Base-by-base conservation (phyloP, 139 green algal genomes). In the Tetradesmus obliquus region DNA sequence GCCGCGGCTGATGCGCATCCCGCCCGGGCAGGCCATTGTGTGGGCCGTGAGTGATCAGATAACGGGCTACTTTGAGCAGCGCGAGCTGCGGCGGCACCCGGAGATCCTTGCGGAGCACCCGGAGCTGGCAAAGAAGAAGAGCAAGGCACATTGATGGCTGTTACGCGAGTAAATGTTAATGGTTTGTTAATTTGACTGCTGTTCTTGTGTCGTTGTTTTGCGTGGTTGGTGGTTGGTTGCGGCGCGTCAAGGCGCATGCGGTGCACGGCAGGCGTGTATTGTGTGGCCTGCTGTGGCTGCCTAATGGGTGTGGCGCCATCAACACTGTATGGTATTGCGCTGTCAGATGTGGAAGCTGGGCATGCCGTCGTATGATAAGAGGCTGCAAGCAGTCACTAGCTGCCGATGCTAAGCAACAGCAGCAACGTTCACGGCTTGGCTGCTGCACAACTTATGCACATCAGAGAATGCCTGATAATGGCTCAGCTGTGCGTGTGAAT, bases 1-100 rank as follows among this genome's bases (percentile, higher is more conserved):
- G 57, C 98, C 98, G 4, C 94, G 98, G 6, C 94, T 99, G n/a
- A 95, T 99, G 95, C 95, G 98, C 79, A 99, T 99, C 58, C 98
- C 98, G 3, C 98, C 98, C 0, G 98, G 98, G 20, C 98, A 99
- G 83, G 98, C 97, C 10, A 99, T 99, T 79, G 96, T 99, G 45
- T 99, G 96, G 96, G 95, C 94, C 1, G 97, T 99, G 8, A 96
- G 92, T 57, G 97, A 99, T 87, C 97, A 99, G 84, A 96, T 99
- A 82, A 95, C 93, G 45, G 82, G 82, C 82, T 71, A 71, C 55
- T 87, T 87, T 87, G 82, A 87, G 82, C 60, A 24, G 55, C 60
- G 55, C 5, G 82, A 87, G 20, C 17, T 87, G 82, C 24, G 19
- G 17, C 72, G 53, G 53, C 82, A 74, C 62, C 82, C 82, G 54